Evolutionary conservation across 768 basidiomycete species (phyloP), one percentile per base, ranked within the genome.

Genomic region (Boletus rubroflammeus): DNA sequence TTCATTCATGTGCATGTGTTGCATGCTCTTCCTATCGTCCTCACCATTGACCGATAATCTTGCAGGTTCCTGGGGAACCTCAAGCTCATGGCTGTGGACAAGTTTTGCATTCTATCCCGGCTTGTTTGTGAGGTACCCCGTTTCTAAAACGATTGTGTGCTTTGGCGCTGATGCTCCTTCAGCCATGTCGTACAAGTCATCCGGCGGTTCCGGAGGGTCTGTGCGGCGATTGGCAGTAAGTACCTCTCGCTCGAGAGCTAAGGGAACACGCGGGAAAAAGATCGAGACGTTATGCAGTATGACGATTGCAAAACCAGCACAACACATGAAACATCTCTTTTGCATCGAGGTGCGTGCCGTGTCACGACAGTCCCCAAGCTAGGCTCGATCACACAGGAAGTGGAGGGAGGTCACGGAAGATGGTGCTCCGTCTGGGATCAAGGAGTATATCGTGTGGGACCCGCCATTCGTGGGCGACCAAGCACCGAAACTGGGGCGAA

Each of bases 101-200:
- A 96, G 65, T 66, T 95, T 25, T 2, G 2, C 93, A 95, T 68
- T 93, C 65, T 95, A 96, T 63, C 78, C 82, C 2, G 86, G 86
- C 36, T 71, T 88, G 13, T 79, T 94, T 48, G 93, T 92, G 58
- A 90, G 88, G 90, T 87, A 58, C 25, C 58, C 5, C n/a, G 15
- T 40, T 50, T 51, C 21, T 9, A 34, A 32, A 31, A n/a, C 13
- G 36, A 4, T 36, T 28, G 26, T n/a, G 9, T 26, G 3, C 23
- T 29, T 47, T 21, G 7, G 4, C n/a, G 9, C 50, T 58, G 46
- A 56, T 44, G 21, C 35, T 51, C 19, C 15, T 25, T 39, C 57
- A 92, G 89, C 59, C 91, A 95, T 63, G n/a, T n/a, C n/a, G n/a
- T n/a, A n/a, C n/a, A n/a, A n/a, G n/a, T 94, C 36, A 75, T 93